Evolutionary conservation across 345 rosid genomes (phyloP).

Genomic region (Turnera subulata): DNA sequence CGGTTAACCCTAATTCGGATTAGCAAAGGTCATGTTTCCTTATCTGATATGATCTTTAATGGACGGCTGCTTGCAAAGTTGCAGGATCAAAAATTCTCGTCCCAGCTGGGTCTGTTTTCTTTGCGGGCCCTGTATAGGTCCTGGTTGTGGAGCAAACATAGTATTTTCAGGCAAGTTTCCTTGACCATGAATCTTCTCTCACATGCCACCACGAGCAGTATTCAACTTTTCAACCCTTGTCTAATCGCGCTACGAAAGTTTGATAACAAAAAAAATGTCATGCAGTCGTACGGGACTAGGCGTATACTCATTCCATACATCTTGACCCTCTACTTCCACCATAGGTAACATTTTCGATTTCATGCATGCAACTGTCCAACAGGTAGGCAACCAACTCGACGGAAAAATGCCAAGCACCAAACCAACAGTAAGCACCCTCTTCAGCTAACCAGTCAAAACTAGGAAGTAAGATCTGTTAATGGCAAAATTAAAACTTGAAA

Average conservation of each 20-base stretch:
- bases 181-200: conserved; percentile 48
- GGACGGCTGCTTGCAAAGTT: conserved; percentile 90
- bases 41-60: no score
- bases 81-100: conserved; percentile 57
- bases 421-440: conserved; percentile 65
- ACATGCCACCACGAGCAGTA: conserved; percentile 50
- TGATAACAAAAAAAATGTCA: no score
- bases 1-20: no score
- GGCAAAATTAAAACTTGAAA: conserved; percentile 4
- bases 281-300: conserved; percentile 51
- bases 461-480: neutral
- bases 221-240: conserved; percentile 63
- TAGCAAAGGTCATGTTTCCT: no score
- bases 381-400: conserved; percentile 60
- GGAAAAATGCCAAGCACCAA: conserved; percentile 76
- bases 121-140: conserved; percentile 88
- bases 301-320: conserved; percentile 23
- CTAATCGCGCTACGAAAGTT: conserved; percentile 26
- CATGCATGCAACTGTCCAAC: conserved; percentile 26
- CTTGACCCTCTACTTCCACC: neutral
- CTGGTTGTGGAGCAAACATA: conserved; percentile 74
- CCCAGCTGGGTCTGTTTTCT: conserved; percentile 55
- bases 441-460: neutral
- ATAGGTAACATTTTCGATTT: conserved; percentile 14
- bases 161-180: conserved; percentile 26